Evolutionary conservation across 2,329 filamentous ascomycete genomes (phyloP), one percentile per base, ranked within the genome.

Genomic region (Aspergillus ochraceoroseus): DNA sequence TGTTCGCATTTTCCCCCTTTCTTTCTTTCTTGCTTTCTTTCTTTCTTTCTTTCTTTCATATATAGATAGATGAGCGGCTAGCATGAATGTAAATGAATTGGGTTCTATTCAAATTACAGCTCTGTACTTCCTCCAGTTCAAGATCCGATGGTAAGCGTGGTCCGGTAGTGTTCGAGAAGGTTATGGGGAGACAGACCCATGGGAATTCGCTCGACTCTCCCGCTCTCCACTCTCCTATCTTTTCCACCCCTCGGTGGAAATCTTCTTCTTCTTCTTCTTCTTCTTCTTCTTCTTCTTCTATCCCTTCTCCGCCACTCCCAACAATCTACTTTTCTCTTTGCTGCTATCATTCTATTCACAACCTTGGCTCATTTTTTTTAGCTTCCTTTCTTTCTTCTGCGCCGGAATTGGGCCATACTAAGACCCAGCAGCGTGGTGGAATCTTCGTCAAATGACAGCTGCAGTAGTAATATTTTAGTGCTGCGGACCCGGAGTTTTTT

Each of bases 401-500:
- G 9, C 9, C 9, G 20, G 5, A 5, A 22, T 9, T 22, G 20
- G 20, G 20, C 20, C 20, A 22, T 22, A 5, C 20, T 9, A 22
- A 22, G 20, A 22, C 9, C 20, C 5, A 9, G 9, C 9, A 22
- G 5, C 5, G 13, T 31, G 28, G 14, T 31, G 28, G 20, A 9
- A 7, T 30, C 8, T 30, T 5, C 13, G 9, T 31, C 6, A 18
- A 11, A n/a, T 15, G 27, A 23, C 18, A 23, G 18, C 11, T 12
- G 13, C 18, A 12, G 12, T 28, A 27, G 28, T 37, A 19, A 28
- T 42, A 8, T 23, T 37, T 42, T 42, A 32, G 38, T 29, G 27
- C 32, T 39, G n/a, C 7, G 13, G 18, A 36, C 17, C 29, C 20
- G 23, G 18, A 29, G 9, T 35, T 18, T 36, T 15, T 25, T 36